Percentiles rank a stretch among this genome's conserved stretches.
Evolutionary conservation across 176 grass and related monocot genomes (phyloP).

Genomic region (Musa beccarii): DNA sequence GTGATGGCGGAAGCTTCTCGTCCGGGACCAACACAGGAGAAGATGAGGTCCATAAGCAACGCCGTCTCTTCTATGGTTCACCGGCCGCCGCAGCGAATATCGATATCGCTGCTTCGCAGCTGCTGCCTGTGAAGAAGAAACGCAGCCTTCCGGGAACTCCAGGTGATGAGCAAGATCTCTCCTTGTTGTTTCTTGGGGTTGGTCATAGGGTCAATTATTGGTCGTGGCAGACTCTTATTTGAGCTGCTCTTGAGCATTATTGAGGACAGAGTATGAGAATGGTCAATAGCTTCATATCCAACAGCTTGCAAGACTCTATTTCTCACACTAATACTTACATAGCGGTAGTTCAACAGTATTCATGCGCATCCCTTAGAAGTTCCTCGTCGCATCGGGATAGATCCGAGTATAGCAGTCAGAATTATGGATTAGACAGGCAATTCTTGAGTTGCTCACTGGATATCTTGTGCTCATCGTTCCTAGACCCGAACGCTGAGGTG

Average conservation of each 20-base stretch:
- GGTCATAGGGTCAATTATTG: conserved; percentile 27
- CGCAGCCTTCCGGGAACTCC: conserved; percentile 78
- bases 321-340: too few species aligned
- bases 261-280: too few species aligned
- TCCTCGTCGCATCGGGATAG: too few species aligned
- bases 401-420: too few species aligned
- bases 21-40: conserved; percentile 27
- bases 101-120: conserved; percentile 9
- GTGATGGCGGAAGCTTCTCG: conserved; percentile 37
- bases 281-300: too few species aligned
- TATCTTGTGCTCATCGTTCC: too few species aligned
- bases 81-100: not conserved
- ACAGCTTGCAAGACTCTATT: too few species aligned
- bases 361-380: too few species aligned
- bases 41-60: conserved; percentile 31
- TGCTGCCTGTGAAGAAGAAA: conserved; percentile 46
- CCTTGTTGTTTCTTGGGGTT: too few species aligned
- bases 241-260: conserved; percentile 11
- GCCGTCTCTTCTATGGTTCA: conserved; percentile 12
- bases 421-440: too few species aligned
- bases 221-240: conserved; percentile 28
- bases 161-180: conserved; percentile 34
- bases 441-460: too few species aligned
- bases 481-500: conserved; percentile 88
- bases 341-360: too few species aligned